phyloP scores from a whole-genome alignment of 768 basidiomycete species.

The Crepidotus variabilis region DNA sequence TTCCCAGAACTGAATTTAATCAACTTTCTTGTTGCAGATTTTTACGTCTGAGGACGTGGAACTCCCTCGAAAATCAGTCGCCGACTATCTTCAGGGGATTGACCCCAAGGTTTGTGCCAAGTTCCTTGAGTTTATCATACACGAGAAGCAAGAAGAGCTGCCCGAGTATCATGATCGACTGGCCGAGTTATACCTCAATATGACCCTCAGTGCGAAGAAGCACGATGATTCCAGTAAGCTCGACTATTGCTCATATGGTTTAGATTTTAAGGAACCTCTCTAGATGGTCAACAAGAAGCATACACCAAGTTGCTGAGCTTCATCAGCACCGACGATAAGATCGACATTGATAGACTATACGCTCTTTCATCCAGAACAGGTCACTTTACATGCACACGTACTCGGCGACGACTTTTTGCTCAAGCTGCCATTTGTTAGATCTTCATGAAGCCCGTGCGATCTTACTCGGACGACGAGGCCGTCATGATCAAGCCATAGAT shows the following conservation, averaged over 20 bases:
- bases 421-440: slow-evolving; percentile 39
- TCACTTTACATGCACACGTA: slow-evolving; percentile 24
- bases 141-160: slow-evolving; percentile 64
- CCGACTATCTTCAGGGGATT: slow-evolving; percentile 72
- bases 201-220: slow-evolving; percentile 57
- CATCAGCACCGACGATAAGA: slow-evolving; percentile 65
- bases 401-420: background rate
- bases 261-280: background rate
- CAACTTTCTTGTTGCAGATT: slow-evolving; percentile 52
- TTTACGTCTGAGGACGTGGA: slow-evolving; percentile 96
- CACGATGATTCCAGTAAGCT: slow-evolving; percentile 53
- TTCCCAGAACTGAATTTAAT: background rate
- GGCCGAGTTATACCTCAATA: slow-evolving; percentile 79
- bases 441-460: slow-evolving; percentile 91
- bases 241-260: background rate
- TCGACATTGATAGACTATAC: slow-evolving; percentile 77
- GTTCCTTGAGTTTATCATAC: slow-evolving; percentile 85
- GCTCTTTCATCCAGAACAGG: slow-evolving; percentile 80
- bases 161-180: slow-evolving; percentile 83
- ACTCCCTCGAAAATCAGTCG: slow-evolving; percentile 73
- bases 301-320: slow-evolving; percentile 77
- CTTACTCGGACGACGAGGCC: slow-evolving; percentile 81
- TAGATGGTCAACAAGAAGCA: slow-evolving; percentile 45
- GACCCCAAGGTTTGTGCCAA: slow-evolving; percentile 65
- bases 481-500: slow-evolving; percentile 93